phyloP scores from a whole-genome alignment of 371 early-diverging fungal genomes.

The Mucor saturninus region DNA sequence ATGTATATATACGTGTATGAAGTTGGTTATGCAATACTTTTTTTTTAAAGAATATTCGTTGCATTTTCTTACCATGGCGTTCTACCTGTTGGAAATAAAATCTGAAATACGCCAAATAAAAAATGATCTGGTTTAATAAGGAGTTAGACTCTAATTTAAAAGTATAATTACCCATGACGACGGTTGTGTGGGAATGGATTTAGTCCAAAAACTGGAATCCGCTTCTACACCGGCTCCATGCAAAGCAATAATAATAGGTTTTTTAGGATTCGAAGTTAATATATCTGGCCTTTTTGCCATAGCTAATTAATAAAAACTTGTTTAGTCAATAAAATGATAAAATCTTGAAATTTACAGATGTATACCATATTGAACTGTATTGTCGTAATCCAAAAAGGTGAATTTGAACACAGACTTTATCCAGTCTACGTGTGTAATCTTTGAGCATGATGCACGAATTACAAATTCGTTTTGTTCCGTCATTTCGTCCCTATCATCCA shows the following conservation, averaged over 20 bases:
- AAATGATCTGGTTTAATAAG: too few relatives aligned
- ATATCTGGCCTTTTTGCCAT: slow-evolving; percentile 29
- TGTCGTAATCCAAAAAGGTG: slow-evolving; percentile 71
- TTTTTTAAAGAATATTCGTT: too few relatives aligned
- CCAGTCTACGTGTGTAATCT: slow-evolving; percentile 22
- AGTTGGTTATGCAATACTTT: too few relatives aligned
- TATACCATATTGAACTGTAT: slow-evolving; percentile 64
- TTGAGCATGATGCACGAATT: slow-evolving; percentile 15
- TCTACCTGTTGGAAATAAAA: too few relatives aligned
- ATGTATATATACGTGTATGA: too few relatives aligned
- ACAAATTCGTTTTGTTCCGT: slow-evolving; percentile 8
- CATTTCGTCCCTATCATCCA: slow-evolving; percentile 7
- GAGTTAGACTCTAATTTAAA: neutral
- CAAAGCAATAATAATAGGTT: slow-evolving; percentile 68
- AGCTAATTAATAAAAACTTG: slow-evolving; percentile 7
- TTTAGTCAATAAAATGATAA: too few relatives aligned
- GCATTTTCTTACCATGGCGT: too few relatives aligned
- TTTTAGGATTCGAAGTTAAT: slow-evolving; percentile 14
- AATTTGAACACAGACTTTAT: slow-evolving; percentile 19
- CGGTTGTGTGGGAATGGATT: slow-evolving; percentile 53
- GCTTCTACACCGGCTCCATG: slow-evolving; percentile 69
- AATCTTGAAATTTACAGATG: too few relatives aligned
- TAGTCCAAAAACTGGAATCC: slow-evolving; percentile 55
- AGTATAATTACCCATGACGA: slow-evolving; percentile 51
- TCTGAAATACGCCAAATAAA: slow-evolving; percentile 6